Evolutionary conservation across 768 basidiomycete genomes (phyloP).

Genomic region (Lentinus tigrinus): DNA sequence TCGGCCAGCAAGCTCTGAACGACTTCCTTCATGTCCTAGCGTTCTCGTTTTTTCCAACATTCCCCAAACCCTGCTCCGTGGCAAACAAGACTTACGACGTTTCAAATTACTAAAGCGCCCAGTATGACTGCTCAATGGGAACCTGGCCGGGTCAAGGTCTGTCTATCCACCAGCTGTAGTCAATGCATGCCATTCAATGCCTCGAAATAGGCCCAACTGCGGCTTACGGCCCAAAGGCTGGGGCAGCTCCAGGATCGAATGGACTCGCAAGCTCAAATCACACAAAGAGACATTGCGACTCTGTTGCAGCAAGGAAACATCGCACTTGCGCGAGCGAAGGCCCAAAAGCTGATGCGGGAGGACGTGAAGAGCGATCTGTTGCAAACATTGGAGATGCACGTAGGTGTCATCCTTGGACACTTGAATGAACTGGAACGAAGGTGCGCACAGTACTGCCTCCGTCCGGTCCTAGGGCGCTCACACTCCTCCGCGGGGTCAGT

Average conservation of each 20-base stretch:
- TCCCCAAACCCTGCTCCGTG: background rate
- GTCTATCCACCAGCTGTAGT: background rate
- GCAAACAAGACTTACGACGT: background rate
- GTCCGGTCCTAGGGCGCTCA: background rate
- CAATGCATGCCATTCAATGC: background rate
- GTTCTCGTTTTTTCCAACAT: background rate
- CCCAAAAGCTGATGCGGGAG: slow-evolving; percentile 62
- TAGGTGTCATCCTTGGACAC: slow-evolving; percentile 60
- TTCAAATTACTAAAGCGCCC: slow-evolving; percentile 1
- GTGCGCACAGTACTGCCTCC: slow-evolving; percentile 30
- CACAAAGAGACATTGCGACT: slow-evolving; percentile 66
- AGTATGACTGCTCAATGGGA: slow-evolving; percentile 28
- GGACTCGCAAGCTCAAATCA: slow-evolving; percentile 61
- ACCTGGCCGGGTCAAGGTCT: slow-evolving; percentile 32
- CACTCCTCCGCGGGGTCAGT: slow-evolving; percentile 27
- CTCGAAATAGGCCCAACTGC: slow-evolving; percentile 53
- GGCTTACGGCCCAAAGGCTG: slow-evolving; percentile 60
- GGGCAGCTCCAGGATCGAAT: slow-evolving; percentile 71
- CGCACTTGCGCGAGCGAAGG: slow-evolving; percentile 68
- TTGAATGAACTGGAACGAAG: slow-evolving; percentile 54
- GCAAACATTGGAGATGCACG: slow-evolving; percentile 63
- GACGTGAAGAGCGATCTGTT: slow-evolving; percentile 62
- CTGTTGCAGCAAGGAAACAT: slow-evolving; percentile 61
- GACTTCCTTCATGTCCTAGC: background rate
- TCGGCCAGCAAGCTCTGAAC: background rate